A percentile compares a stretch with the other conserved stretches of the same genome.
Evolutionary conservation across 2,329 filamentous ascomycete species (phyloP).

Genomic region (Scedosporium boydii): DNA sequence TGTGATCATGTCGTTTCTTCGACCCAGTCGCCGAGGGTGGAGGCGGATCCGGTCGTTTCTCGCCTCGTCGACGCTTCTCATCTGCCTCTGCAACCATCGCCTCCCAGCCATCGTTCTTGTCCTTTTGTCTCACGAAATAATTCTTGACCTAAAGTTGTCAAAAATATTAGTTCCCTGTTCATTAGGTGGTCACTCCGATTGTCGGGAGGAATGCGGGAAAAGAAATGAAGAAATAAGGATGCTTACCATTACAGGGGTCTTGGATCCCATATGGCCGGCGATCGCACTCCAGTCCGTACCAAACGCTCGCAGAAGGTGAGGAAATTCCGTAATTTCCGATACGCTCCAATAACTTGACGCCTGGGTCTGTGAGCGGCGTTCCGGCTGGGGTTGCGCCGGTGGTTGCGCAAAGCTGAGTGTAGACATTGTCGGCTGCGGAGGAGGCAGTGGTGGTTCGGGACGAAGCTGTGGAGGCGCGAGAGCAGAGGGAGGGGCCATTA

Average conservation of each 20-base stretch:
- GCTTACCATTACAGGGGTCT: slow-evolving; percentile 75
- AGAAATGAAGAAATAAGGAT: neutral
- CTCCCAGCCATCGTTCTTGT: slow-evolving; percentile 48
- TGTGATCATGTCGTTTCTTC: slow-evolving; percentile 38
- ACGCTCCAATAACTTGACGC: slow-evolving; percentile 84
- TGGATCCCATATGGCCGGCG: slow-evolving; percentile 70
- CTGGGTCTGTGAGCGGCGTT: slow-evolving; percentile 45
- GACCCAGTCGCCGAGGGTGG: slow-evolving; percentile 42
- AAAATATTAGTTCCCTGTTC: slow-evolving; percentile 10
- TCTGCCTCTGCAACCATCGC: slow-evolving; percentile 51
- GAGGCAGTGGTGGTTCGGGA: slow-evolving; percentile 40
- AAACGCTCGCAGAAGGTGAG: slow-evolving; percentile 60
- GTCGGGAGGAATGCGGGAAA: neutral
- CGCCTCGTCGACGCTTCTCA: slow-evolving; percentile 41
- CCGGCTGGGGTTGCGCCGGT: slow-evolving; percentile 26
- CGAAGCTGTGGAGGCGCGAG: slow-evolving; percentile 35
- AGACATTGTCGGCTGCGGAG: slow-evolving; percentile 32
- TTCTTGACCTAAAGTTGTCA: slow-evolving; percentile 49
- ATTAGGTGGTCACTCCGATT: neutral
- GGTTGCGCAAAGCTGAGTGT: slow-evolving; percentile 38
- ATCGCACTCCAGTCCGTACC: slow-evolving; percentile 72
- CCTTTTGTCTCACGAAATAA: slow-evolving; percentile 55
- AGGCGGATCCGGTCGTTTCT: slow-evolving; percentile 51
- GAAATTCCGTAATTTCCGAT: slow-evolving; percentile 69
- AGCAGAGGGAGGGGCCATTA: slow-evolving; percentile 36